A percentile compares a stretch with the other conserved stretches of the same genome.
These are phyloP conservation scores for Scleroderma bovista DNA, from an alignment of 768 basidiomycete species.

Conservation along the genomic window DNA sequence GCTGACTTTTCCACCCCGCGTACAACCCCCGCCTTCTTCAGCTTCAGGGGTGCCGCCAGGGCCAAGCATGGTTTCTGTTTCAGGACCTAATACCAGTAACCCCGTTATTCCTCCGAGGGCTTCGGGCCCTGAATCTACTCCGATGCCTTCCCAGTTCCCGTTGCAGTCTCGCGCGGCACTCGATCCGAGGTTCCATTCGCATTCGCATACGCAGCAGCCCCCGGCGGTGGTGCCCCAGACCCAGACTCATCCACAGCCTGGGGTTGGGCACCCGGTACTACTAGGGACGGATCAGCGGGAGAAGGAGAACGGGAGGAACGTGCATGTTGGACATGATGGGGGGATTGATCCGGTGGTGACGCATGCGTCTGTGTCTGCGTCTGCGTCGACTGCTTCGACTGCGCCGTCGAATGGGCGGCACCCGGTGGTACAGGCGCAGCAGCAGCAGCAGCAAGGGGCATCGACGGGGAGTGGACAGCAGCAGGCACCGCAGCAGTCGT, in stretches of 20 bases:
- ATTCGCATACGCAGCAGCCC: conserved; percentile 12
- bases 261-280: conserved; percentile 3
- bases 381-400: conserved; percentile 11
- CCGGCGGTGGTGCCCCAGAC: too few relatives aligned
- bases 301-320: conserved; percentile 14
- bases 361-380: conserved; percentile 16
- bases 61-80: neutral
- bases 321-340: conserved; percentile 18
- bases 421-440: neutral
- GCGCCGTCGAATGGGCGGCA: conserved; percentile 7
- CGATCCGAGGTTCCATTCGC: conserved; percentile 31
- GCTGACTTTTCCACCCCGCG: conserved; percentile 6
- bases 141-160: conserved; percentile 19
- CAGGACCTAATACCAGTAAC: conserved; percentile 14
- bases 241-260: conserved; percentile 8
- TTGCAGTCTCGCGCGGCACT: conserved; percentile 31
- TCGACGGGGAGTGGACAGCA: conserved; percentile 16
- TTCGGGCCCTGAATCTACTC: conserved; percentile 13
- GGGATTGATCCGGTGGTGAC: too few relatives aligned
- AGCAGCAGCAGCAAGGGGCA: neutral
- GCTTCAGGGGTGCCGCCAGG: conserved; percentile 2
- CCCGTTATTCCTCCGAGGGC: conserved; percentile 13
- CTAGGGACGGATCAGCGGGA: conserved; percentile 22
- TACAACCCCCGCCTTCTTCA: neutral
- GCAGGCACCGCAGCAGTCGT: conserved; percentile 27